These are phyloP conservation scores for Nannizziopsis arthrosporioides DNA, from an alignment of 2,329 filamentous ascomycete genomes.

Conservation along the genomic window DNA sequence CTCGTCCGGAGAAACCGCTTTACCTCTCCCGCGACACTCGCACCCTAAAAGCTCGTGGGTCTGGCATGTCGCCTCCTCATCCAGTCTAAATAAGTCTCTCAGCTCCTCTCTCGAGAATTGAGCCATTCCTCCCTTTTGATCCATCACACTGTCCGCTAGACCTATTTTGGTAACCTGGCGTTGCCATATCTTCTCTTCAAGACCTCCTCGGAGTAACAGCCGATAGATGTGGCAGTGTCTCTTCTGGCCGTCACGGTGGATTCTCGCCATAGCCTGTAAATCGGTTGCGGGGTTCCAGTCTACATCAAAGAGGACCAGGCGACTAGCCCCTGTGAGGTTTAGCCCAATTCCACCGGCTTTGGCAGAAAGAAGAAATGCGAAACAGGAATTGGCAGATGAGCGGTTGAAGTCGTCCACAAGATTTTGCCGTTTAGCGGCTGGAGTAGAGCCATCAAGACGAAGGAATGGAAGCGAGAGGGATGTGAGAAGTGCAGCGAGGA, in stretches of 20 bases:
- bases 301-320: conserved; percentile 59
- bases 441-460: conserved; percentile 58
- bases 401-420: conserved; percentile 61
- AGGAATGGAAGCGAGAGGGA: conserved; percentile 51
- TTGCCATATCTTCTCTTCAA: conserved; percentile 67
- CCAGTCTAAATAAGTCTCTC: conserved; percentile 54
- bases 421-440: conserved; percentile 51
- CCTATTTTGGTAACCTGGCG: conserved; percentile 60
- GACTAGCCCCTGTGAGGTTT: conserved; percentile 59
- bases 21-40: conserved; percentile 47
- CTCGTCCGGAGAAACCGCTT: background rate
- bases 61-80: conserved; percentile 50
- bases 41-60: conserved; percentile 59
- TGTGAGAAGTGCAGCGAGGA: conserved; percentile 50
- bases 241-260: conserved; percentile 62
- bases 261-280: conserved; percentile 62
- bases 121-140: conserved; percentile 47
- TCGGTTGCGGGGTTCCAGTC: conserved; percentile 69
- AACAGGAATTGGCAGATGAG: conserved; percentile 43
- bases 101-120: conserved; percentile 57
- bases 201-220: conserved; percentile 53
- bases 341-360: conserved; percentile 60
- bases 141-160: conserved; percentile 59
- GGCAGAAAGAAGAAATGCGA: conserved; percentile 60
- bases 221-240: conserved; percentile 57